These are phyloP conservation scores for Meyerozyma smithsonii DNA, from an alignment of 1,139 yeast species.

Conservation along the genomic window DNA sequence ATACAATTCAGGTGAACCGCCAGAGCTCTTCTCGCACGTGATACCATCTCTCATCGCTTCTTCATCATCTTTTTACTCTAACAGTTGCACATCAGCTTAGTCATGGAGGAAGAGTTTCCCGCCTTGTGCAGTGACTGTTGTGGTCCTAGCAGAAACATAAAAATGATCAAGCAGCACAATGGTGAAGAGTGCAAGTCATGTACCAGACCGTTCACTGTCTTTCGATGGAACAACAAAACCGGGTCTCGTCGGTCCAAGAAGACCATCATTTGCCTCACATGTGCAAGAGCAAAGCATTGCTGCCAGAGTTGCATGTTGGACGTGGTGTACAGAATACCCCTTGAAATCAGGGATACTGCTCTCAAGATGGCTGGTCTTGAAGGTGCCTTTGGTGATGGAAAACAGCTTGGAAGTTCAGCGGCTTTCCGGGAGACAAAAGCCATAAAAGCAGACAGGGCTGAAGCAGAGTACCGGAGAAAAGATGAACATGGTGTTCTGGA, in stretches of 20 bases:
- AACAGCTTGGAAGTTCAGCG: constrained; percentile 1
- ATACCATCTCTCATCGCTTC: constrained; percentile 9
- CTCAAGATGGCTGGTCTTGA: constrained; percentile 65
- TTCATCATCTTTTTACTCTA: constrained; percentile 7
- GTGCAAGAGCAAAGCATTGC: constrained; percentile 74
- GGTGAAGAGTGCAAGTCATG: constrained; percentile 81
- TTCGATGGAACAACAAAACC: constrained; percentile 55
- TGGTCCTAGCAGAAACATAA: constrained; percentile 58
- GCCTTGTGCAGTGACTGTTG: constrained; percentile 70
- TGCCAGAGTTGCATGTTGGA: constrained; percentile 89
- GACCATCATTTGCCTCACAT: constrained; percentile 66
- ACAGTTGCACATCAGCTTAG: too few species aligned
- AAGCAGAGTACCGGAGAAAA: constrained; percentile 16
- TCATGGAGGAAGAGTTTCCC: constrained; percentile 37
- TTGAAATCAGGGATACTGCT: constrained; percentile 77
- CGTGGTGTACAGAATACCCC: constrained; percentile 71
- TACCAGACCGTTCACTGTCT: constrained; percentile 78
- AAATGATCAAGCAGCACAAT: constrained; percentile 66
- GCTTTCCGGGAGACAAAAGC: constrained; percentile 42
- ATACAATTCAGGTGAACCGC: background rate
- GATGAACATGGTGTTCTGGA: constrained; percentile 10
- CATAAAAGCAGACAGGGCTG: constrained; percentile 33
- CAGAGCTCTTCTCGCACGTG: constrained; percentile 3
- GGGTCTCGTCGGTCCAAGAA: constrained; percentile 26
- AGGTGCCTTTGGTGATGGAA: constrained; percentile 14